Evolutionary conservation across 2,329 filamentous ascomycete genomes (phyloP).

Genomic region (Aspergillus sp.): DNA sequence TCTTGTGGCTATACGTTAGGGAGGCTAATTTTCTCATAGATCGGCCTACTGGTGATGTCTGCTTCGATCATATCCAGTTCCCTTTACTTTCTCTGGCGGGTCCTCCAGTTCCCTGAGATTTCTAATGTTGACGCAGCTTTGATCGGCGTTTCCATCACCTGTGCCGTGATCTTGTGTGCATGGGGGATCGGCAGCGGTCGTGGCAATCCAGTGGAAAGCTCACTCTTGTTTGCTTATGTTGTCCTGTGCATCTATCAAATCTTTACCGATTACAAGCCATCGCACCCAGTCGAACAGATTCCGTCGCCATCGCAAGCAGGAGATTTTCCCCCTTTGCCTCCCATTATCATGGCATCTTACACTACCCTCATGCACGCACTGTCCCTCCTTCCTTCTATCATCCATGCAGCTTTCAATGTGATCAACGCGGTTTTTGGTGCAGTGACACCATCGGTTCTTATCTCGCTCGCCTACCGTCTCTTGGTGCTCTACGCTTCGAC

Average conservation of each 20-base stretch:
- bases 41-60: slow-evolving; percentile 77
- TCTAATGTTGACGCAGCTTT: slow-evolving; percentile 86
- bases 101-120: slow-evolving; percentile 87
- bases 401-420: slow-evolving; percentile 77
- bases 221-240: slow-evolving; percentile 89
- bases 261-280: slow-evolving; percentile 94
- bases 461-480: slow-evolving; percentile 86
- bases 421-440: slow-evolving; percentile 89
- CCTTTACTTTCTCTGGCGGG: slow-evolving; percentile 92
- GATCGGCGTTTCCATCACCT: slow-evolving; percentile 88
- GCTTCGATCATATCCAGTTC: slow-evolving; percentile 89
- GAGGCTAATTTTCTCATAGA: slow-evolving; percentile 47
- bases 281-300: slow-evolving; percentile 52
- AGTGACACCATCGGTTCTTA: slow-evolving; percentile 91
- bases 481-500: slow-evolving; percentile 94
- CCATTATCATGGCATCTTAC: slow-evolving; percentile 97
- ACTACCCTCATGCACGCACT: slow-evolving; percentile 81
- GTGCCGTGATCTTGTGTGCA: slow-evolving; percentile 82
- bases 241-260: slow-evolving; percentile 99
- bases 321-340: slow-evolving; percentile 91
- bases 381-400: slow-evolving; percentile 71
- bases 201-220: slow-evolving; percentile 92
- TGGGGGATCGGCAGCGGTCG: slow-evolving; percentile 92
- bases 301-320: slow-evolving; percentile 50
- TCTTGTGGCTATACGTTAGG: background rate